Evolutionary conservation across 139 green algal genomes (phyloP), one percentile per base, ranked within the genome.

Genomic region (Micractinium conductrix): DNA sequence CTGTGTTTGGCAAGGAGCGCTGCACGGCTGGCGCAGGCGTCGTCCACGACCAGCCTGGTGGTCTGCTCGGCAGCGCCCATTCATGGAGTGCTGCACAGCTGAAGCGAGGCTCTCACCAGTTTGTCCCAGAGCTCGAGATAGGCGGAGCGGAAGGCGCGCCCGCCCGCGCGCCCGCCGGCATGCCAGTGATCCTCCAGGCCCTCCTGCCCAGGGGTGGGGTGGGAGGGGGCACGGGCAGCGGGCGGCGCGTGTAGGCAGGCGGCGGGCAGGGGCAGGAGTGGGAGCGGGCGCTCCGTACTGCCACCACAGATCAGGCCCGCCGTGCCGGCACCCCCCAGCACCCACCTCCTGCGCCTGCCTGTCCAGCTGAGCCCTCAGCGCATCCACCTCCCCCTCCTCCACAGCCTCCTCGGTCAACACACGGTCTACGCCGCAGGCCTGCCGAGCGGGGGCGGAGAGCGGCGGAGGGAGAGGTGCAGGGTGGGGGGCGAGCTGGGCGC

Each of bases 61-160:
- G n/a, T n/a, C n/a, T n/a, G n/a, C n/a, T n/a, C n/a, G n/a, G n/a
- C n/a, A n/a, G n/a, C n/a, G n/a, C n/a, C n/a, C n/a, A n/a, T n/a
- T n/a, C n/a, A n/a, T n/a, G n/a, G n/a, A n/a, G n/a, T n/a, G n/a
- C n/a, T n/a, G n/a, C n/a, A n/a, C n/a, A n/a, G n/a, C n/a, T n/a
- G n/a, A n/a, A n/a, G n/a, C n/a, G n/a, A n/a, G n/a, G n/a, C n/a
- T n/a, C n/a, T n/a, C n/a, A n/a, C n/a, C n/a, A n/a, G n/a, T n/a
- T n/a, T n/a, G n/a, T n/a, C 70, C 70, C 93, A 96, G 10, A 96
- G 78, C 43, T 90, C 85, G 19, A 89, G 69, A 83, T 93, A 96
- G 44, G 88, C 86, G 10, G 69, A 28, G 1, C 75, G 79, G 60
- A 95, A 89, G 14, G 67, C 48, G 26, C 58, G 38, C 33, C 40